These are phyloP conservation scores for Schrenkiella parvula DNA, from an alignment of 345 rosid species.

Conservation along the genomic window DNA sequence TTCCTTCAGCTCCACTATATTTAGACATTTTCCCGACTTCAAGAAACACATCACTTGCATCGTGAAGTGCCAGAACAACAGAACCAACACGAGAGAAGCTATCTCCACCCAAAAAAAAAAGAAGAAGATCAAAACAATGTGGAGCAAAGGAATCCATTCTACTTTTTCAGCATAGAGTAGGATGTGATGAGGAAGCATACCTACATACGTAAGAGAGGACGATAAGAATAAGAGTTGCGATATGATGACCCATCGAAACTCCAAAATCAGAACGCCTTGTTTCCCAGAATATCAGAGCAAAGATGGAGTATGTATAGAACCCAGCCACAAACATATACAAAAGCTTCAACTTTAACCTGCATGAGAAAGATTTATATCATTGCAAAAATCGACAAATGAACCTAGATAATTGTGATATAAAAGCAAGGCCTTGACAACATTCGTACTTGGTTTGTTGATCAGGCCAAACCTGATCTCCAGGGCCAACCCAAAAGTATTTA, in stretches of 20 bases:
- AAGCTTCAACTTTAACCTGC: slow-evolving; percentile 65
- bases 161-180: not conserved
- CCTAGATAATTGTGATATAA: not conserved
- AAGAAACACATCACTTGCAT: slow-evolving; percentile 65
- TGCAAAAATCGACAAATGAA: not conserved
- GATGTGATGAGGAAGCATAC: slow-evolving; percentile 33
- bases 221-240: slow-evolving; percentile 51
- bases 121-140: not conserved
- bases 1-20: slow-evolving; percentile 61
- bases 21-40: slow-evolving; percentile 87
- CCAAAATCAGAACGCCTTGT: slow-evolving; percentile 68
- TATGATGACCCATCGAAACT: slow-evolving; percentile 75
- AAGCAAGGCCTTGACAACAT: not conserved
- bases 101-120: slow-evolving; percentile 9
- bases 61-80: slow-evolving; percentile 65
- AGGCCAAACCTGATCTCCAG: slow-evolving; percentile 80
- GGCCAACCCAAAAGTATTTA: slow-evolving; percentile 78
- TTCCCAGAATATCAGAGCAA: slow-evolving; percentile 86
- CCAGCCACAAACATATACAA: slow-evolving; percentile 74
- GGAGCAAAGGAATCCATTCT: not conserved
- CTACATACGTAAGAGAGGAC: slow-evolving; percentile 62
- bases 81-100: slow-evolving; percentile 80
- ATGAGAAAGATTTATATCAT: slow-evolving; percentile 3
- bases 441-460: slow-evolving; percentile 80
- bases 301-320: slow-evolving; percentile 69